Base-by-base conservation (phyloP, 108 stramenopile species). In the Pseudonitzschia pungens region DNA sequence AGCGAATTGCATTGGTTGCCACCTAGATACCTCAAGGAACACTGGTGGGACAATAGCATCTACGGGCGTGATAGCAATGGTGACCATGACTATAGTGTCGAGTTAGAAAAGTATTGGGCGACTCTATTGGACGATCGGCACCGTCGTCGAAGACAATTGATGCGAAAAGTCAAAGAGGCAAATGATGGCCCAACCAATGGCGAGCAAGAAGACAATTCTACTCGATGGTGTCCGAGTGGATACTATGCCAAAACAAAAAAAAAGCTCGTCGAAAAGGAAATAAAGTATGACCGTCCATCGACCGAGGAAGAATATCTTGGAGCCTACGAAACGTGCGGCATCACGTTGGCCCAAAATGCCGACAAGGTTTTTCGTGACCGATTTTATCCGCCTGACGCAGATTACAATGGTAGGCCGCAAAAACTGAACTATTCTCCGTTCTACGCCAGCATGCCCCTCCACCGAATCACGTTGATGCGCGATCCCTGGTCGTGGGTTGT, bases 1-100 rank as follows among this genome's bases (percentile, higher is more conserved):
- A 58, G 16, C 16, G 84, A 84, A 68, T 42, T 84, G 55, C 77
- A 81, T 70, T 84, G 84, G 84, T 58, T 84, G 29, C 80, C 84
- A 15, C 51, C 70, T 16, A 27, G 31, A 55, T 74, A 69, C 41
- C 33, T 84, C 20, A 45, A 66, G 52, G 43, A 70, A 32, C 79
- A 75, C 72, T 84, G 80, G 84, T 41, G 52, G 31, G 28, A 45
- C 9, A 60, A 67, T 22, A 65, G 18, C 20, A 5, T 27, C 15
- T 58, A 27, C 5, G 26, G 26, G n/a, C 9, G n/a, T 3, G n/a
- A 3, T n/a, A 3, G 10, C 2, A 36, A 36, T 2, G 36, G 36
- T 36, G 2, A 6, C 36, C 36, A 36, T 36, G 36, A 6, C 2
- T 4, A 3, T 3, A 51, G 10, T 26, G 57, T 11, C 10, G 57